Evolutionary conservation across 371 early-diverging fungal genomes (phyloP).

Genomic region (Amoeboradix gromovi): DNA sequence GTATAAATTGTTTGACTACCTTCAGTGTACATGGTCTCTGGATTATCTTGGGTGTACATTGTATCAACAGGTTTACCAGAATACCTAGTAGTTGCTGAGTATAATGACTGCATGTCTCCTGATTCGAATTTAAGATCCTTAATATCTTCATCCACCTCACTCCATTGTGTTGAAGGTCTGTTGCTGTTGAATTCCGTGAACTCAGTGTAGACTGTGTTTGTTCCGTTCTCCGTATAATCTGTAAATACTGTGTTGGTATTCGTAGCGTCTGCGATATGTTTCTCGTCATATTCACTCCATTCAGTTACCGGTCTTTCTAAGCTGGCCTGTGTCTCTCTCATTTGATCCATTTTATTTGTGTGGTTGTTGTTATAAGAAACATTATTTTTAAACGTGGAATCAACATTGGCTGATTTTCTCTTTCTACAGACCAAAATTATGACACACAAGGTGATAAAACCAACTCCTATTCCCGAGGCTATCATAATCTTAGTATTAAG

Average conservation of each 20-base stretch:
- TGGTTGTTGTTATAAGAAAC: background rate
- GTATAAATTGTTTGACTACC: too few relatives aligned
- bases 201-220: background rate
- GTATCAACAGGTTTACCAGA: too few relatives aligned
- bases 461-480: background rate
- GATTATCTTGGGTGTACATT: background rate
- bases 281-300: background rate
- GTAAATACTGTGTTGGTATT: background rate
- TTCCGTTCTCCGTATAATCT: background rate
- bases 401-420: background rate
- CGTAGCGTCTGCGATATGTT: background rate
- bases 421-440: background rate
- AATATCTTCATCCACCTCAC: background rate
- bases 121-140: too few relatives aligned
- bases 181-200: background rate
- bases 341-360: background rate
- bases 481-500: background rate
- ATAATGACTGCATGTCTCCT: too few relatives aligned
- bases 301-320: background rate
- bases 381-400: background rate
- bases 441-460: background rate
- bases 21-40: too few relatives aligned
- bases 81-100: too few relatives aligned
- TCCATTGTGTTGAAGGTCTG: background rate
- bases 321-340: background rate